A percentile compares a stretch with the other conserved stretches of the same genome.
Evolutionary conservation across 371 early-diverging fungal species (phyloP).

Genomic region (Capniomyces stellatus): DNA sequence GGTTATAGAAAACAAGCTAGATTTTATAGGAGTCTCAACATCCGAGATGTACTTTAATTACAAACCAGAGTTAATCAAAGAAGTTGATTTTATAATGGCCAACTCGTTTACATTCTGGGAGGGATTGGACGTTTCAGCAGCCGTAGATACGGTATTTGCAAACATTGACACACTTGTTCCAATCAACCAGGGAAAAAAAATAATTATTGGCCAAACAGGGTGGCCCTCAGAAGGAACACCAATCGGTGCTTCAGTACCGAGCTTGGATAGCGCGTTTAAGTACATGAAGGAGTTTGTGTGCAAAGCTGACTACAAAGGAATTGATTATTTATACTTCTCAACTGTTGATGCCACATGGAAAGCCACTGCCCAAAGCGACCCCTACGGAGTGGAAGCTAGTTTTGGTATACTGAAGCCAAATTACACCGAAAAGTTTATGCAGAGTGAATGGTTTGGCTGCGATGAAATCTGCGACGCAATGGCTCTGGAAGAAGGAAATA

Average conservation of each 20-base stretch:
- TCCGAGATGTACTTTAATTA: constrained; percentile 38
- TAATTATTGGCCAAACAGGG: constrained; percentile 40
- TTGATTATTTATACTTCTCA: constrained; percentile 41
- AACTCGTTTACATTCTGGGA: constrained; percentile 54
- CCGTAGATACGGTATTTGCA: constrained; percentile 25
- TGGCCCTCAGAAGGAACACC: constrained; percentile 41
- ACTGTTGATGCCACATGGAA: constrained; percentile 37
- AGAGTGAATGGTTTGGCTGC: background rate
- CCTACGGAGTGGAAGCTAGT: constrained; percentile 30
- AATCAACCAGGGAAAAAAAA: constrained; percentile 24
- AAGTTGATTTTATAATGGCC: constrained; percentile 40
- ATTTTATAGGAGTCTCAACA: constrained; percentile 27
- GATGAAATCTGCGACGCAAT: too few species aligned
- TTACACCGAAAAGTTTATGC: background rate
- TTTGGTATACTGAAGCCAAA: constrained; percentile 29
- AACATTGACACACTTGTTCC: constrained; percentile 27
- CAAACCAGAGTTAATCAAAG: constrained; percentile 26
- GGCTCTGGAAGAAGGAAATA: too few species aligned
- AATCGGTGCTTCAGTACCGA: constrained; percentile 27
- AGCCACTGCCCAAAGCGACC: constrained; percentile 17
- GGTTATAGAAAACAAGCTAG: constrained; percentile 21
- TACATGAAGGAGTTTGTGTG: constrained; percentile 26
- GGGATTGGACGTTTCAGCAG: constrained; percentile 29
- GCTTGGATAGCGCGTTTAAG: constrained; percentile 23
- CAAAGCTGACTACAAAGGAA: constrained; percentile 16